A percentile compares a stretch with the other conserved stretches of the same genome.
These are phyloP conservation scores for Rubus idaeus DNA, from an alignment of 306 rosid species.

Conservation along the genomic window DNA sequence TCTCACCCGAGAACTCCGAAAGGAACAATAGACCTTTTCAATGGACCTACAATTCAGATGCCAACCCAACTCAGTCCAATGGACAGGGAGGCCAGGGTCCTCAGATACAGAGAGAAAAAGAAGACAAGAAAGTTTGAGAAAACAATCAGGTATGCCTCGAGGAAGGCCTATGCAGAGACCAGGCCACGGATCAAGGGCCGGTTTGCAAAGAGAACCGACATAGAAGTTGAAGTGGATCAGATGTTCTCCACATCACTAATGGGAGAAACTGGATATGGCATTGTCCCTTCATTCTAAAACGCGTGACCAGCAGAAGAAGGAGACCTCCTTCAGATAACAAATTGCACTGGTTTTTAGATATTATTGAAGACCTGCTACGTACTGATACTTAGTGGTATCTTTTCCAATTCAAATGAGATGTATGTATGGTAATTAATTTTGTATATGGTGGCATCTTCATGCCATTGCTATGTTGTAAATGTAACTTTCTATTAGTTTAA, in stretches of 20 bases:
- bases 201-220: conserved; percentile 71
- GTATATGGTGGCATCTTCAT: conserved; percentile 28
- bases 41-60: conserved; percentile 56
- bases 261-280: conserved; percentile 68
- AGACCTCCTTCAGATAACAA: conserved; percentile 14
- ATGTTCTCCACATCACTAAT: conserved; percentile 66
- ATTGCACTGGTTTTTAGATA: conserved; percentile 12
- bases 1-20: conserved; percentile 63
- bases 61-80: conserved; percentile 62
- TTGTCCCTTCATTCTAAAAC: conserved; percentile 77
- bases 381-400: conserved; percentile 21
- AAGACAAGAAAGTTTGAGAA: conserved; percentile 90
- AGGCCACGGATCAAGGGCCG: conserved; percentile 93
- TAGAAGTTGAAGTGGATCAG: conserved; percentile 73
- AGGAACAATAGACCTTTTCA: conserved; percentile 82
- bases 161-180: conserved; percentile 97
- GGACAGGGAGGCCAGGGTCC: conserved; percentile 92
- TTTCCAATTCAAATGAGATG: conserved; percentile 32
- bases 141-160: conserved; percentile 88
- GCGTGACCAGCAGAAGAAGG: conserved; percentile 11
- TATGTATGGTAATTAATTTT: conserved; percentile 27
- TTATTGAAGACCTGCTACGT: conserved; percentile 29
- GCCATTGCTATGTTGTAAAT: conserved; percentile 45
- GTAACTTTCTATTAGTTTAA: conserved; percentile 8
- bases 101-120: conserved; percentile 87